Evolutionary conservation across 163 green algal species (phyloP).

Genomic region (Coccomyxa subellipsoidea): DNA sequence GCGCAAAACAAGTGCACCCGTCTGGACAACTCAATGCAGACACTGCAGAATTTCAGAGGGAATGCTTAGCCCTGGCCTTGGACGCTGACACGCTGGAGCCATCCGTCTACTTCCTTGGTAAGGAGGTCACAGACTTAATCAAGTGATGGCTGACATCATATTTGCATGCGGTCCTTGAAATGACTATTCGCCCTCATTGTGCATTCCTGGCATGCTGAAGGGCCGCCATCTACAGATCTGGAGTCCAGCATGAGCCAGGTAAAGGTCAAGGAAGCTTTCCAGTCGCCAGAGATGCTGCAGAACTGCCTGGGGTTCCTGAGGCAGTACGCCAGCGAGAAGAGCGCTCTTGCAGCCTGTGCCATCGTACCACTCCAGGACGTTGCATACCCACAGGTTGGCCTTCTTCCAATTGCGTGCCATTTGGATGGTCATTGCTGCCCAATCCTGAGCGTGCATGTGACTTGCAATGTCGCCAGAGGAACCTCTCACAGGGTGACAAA

Average conservation of each 20-base stretch:
- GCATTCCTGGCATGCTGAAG: constrained; percentile 7
- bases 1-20: not conserved
- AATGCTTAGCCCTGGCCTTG: not conserved
- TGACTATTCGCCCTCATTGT: too few relatives aligned
- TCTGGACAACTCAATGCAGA: not conserved
- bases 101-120: constrained; percentile 16
- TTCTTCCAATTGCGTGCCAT: too few relatives aligned
- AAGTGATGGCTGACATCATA: too few relatives aligned
- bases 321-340: constrained; percentile 22
- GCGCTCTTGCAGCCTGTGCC: constrained; percentile 21
- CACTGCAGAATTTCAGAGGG: not conserved
- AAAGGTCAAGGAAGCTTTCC: constrained; percentile 21
- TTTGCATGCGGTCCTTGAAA: too few relatives aligned
- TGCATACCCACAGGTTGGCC: constrained; percentile 26
- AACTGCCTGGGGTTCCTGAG: constrained; percentile 21
- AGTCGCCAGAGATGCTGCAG: constrained; percentile 26
- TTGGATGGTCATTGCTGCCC: too few relatives aligned
- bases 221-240: not conserved
- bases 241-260: constrained; percentile 16
- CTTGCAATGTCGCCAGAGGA: too few relatives aligned
- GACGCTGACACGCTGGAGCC: not conserved
- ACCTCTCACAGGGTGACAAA: too few relatives aligned
- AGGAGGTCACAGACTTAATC: not conserved
- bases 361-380: constrained; percentile 18
- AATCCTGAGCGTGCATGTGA: too few relatives aligned